Evolutionary conservation across 2,329 filamentous ascomycete species (phyloP).

Genomic region (Alternaria gaisen): DNA sequence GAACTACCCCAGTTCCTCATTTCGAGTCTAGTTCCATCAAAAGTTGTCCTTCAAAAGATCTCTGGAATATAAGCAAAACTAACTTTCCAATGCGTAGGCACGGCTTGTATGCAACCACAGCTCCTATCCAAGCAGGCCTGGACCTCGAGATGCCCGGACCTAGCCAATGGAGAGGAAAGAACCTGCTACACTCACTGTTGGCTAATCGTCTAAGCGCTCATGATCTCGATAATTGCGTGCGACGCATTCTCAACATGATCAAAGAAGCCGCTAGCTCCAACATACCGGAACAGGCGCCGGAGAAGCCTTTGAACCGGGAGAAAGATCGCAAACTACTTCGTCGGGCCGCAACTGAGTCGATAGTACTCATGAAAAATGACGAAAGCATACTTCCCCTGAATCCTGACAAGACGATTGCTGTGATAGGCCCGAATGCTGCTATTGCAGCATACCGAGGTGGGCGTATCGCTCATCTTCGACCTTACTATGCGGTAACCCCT

Average conservation of each 20-base stretch:
- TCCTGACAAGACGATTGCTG: neutral
- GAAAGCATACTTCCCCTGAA: neutral
- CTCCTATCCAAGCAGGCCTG: constrained; percentile 29
- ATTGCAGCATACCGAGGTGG: neutral
- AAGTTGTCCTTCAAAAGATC: neutral
- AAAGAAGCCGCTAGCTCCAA: neutral
- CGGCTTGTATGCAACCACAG: constrained; percentile 24
- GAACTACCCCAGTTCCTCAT: too few species aligned
- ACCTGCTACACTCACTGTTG: neutral
- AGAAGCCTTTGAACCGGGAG: constrained; percentile 57
- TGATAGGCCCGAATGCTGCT: constrained; percentile 5
- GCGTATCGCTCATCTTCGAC: neutral
- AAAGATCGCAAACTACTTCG: constrained; percentile 44
- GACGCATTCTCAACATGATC: neutral
- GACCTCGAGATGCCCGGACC: constrained; percentile 43
- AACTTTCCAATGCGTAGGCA: neutral
- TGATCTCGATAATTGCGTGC: constrained; percentile 50
- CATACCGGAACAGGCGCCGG: neutral
- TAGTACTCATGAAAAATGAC: constrained; percentile 3
- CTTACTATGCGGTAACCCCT: neutral
- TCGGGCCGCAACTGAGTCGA: neutral
- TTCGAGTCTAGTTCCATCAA: neutral
- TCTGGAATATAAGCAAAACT: neutral
- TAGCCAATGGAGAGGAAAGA: constrained; percentile 4
- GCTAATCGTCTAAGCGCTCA: constrained; percentile 5